phyloP scores from a whole-genome alignment of 768 basidiomycete genomes.

The Phylloporus sp. region DNA sequence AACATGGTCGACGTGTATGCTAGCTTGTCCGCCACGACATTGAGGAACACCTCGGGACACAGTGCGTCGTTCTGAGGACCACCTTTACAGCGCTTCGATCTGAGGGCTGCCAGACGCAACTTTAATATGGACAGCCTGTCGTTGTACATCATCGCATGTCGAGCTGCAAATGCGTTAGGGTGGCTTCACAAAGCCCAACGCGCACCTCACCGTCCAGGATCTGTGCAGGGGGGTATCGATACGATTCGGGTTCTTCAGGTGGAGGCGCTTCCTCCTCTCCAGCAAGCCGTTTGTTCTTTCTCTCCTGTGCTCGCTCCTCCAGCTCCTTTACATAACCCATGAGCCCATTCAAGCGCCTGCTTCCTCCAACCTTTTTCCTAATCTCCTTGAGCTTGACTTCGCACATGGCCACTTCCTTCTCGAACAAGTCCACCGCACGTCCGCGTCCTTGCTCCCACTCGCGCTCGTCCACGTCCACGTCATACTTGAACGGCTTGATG shows the following conservation, averaged over 20 bases:
- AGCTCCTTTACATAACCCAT: constrained; percentile 76
- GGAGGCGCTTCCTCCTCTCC: constrained; percentile 33
- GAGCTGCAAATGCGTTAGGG: constrained; percentile 48
- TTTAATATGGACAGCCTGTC: constrained; percentile 81
- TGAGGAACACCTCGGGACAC: constrained; percentile 95
- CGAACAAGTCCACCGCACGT: constrained; percentile 71
- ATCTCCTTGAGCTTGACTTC: constrained; percentile 86
- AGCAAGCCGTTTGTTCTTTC: constrained; percentile 47
- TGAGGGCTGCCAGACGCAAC: constrained; percentile 79
- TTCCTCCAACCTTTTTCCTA: constrained; percentile 81
- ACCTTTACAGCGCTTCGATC: constrained; percentile 79
- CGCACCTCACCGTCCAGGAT: constrained; percentile 75
- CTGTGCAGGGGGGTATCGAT: constrained; percentile 88
- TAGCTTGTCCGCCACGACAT: constrained; percentile 94
- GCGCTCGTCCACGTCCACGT: constrained; percentile 86
- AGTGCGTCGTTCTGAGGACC: constrained; percentile 86
- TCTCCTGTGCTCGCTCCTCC: constrained; percentile 72
- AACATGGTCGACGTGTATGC: constrained; percentile 97
- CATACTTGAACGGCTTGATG: constrained; percentile 99
- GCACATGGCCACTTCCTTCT: constrained; percentile 79
- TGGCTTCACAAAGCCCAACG: not conserved
- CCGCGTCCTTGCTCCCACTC: constrained; percentile 90
- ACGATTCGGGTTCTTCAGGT: constrained; percentile 59
- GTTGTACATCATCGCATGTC: constrained; percentile 84
- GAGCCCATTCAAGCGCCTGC: constrained; percentile 68